Base-by-base conservation (phyloP, 352 stramenopile genomes). In the Globisporangium cystogenes region DNA sequence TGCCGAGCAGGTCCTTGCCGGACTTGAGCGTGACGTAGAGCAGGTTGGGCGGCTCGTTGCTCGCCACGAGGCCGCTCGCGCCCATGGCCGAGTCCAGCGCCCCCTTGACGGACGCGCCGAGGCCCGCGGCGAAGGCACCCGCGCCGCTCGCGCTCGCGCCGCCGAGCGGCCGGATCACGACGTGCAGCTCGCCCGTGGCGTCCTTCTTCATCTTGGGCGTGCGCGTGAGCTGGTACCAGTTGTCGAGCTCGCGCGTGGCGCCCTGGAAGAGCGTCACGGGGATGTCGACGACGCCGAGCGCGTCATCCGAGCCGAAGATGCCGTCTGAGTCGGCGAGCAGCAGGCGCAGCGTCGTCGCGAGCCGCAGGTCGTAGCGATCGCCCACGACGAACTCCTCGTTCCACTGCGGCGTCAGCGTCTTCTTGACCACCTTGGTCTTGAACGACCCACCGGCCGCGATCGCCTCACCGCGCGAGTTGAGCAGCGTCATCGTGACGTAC, bases 1-100 rank as follows among this genome's bases (percentile, higher is more conserved):
- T 93, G 11, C 81, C 65, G 46, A 96, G 68, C 26, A 96, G 65
- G 33, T 89, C 81, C 42, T 74, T 76, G 35, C 73, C 80, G n/a
- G 75, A 83, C 35, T 87, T 74, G 52, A 90, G 75, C 7, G 76
- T 87, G 24, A 88, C 76, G 40, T 77, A 84, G 4, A 90, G 62
- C 48, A 88, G 45, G 29, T 90, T 90, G 5, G 76, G 73, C 39
- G 66, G 48, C 16, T 55, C 55, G 31, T 56, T 20, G 51, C 39
- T 26, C 43, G 50, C 37, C 46, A 12, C 21, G 37, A 7, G 26
- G n/a, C 18, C 26, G 39, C 21, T 59, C 41, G 86, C 76, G 35
- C 70, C 74, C 29, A 83, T 26, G 8, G 31, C 53, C 8, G 61
- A 46, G 37, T 65, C 70, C 6, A 81, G 61, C 6, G 44, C 67